These are phyloP conservation scores for Acanthamoeba royreba DNA, from an alignment of 208 protist genomes.

Conservation along the genomic window DNA sequence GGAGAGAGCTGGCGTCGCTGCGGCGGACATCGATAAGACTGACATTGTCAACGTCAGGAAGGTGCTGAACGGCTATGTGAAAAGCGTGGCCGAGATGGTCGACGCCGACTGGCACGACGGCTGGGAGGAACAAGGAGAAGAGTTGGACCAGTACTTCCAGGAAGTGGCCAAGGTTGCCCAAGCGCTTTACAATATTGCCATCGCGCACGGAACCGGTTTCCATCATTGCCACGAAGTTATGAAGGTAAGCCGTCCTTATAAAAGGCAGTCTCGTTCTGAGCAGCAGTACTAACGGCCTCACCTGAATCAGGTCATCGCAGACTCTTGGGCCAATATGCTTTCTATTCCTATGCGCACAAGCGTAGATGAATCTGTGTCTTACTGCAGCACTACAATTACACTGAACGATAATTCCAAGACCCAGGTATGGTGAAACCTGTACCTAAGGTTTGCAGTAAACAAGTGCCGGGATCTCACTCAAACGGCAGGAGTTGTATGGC, in stretches of 20 bases:
- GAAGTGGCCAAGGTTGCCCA: not conserved
- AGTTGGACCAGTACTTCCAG: not conserved
- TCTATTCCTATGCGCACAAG: not conserved
- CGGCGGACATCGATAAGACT: not conserved
- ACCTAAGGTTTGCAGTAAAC: not conserved
- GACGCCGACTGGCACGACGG: conserved; percentile 1
- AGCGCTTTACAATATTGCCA: not conserved
- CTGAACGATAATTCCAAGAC: not conserved
- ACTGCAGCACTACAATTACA: not conserved
- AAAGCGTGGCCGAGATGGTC: not conserved
- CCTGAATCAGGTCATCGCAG: not conserved
- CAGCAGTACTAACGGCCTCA: too few species aligned
- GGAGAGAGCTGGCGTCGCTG: not conserved
- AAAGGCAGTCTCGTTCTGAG: not conserved
- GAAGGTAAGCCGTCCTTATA: not conserved
- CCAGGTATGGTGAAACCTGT: not conserved
- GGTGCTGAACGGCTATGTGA: not conserved
- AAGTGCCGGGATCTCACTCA: not conserved
- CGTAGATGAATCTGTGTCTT: not conserved
- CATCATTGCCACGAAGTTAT: not conserved
- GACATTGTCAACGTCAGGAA: not conserved
- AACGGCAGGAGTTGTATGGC: not conserved
- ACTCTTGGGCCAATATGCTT: not conserved
- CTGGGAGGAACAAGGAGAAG: not conserved
- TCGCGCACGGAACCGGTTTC: not conserved